Evolutionary conservation across 129 eudicot species (phyloP).

Genomic region (Pulicaria dysenterica): DNA sequence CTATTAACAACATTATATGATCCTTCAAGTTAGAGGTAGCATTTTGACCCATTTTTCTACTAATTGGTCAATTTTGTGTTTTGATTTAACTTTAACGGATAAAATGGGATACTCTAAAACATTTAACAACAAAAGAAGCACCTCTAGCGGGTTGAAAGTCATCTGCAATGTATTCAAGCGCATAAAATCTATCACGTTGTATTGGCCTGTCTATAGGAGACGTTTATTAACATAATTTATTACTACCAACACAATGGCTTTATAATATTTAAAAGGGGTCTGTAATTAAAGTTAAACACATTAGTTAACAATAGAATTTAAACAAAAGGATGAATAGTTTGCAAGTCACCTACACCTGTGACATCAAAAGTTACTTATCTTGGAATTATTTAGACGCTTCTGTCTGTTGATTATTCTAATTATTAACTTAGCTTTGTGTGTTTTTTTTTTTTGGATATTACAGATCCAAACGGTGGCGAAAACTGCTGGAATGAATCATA

Average conservation of each 20-base stretch:
- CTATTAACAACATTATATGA: background rate
- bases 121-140: too few species aligned
- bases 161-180: background rate
- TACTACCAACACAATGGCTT: too few species aligned
- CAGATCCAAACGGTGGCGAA: conserved; percentile 89
- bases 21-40: too few species aligned
- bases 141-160: background rate
- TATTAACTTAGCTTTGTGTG: conserved; percentile 5
- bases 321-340: too few species aligned
- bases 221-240: too few species aligned
- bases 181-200: background rate
- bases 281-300: too few species aligned
- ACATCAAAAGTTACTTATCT: background rate
- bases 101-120: too few species aligned
- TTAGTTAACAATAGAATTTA: too few species aligned
- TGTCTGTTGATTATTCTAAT: background rate
- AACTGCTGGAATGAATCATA: conserved; percentile 62
- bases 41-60: background rate
- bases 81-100: too few species aligned
- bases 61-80: background rate
- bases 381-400: background rate
- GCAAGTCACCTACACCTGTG: background rate
- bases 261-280: too few species aligned
- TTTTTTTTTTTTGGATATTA: conserved; percentile 13
- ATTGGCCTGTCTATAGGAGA: too few species aligned